Conservation (phyloP, 306 rosid species). For the Cajanus cajan region DNA sequence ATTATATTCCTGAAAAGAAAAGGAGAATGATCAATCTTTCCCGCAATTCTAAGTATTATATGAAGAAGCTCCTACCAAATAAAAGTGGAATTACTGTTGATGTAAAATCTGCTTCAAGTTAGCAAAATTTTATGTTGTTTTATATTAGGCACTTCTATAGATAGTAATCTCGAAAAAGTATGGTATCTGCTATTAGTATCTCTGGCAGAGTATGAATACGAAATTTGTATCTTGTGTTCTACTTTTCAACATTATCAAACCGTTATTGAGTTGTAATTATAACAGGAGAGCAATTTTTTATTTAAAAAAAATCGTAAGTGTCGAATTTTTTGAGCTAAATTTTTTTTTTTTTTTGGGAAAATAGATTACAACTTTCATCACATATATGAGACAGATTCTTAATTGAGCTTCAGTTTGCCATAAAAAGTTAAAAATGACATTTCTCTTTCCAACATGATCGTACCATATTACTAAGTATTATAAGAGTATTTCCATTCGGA, state of each 20-base stretch:
- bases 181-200: slow-evolving; percentile 1
- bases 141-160: slow-evolving; percentile 17
- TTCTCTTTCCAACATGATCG: not conserved
- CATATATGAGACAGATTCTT: not conserved
- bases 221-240: not conserved
- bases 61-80: slow-evolving; percentile 77
- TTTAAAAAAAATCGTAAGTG: no score
- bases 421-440: not conserved
- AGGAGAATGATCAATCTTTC: slow-evolving; percentile 73
- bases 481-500: no score
- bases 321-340: no score
- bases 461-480: not conserved
- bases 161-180: not conserved
- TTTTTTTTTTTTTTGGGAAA: no score
- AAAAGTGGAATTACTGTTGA: slow-evolving; percentile 64
- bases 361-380: not conserved
- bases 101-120: slow-evolving; percentile 36
- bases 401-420: no score
- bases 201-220: not conserved
- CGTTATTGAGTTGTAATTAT: no score
- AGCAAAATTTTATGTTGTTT: not conserved
- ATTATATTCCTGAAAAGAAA: slow-evolving; percentile 69
- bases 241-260: not conserved
- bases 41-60: slow-evolving; percentile 88
- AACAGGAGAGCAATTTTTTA: no score